Base-by-base conservation (phyloP, 2,329 filamentous ascomycete species). In the Exophiala lecanii-corni region DNA sequence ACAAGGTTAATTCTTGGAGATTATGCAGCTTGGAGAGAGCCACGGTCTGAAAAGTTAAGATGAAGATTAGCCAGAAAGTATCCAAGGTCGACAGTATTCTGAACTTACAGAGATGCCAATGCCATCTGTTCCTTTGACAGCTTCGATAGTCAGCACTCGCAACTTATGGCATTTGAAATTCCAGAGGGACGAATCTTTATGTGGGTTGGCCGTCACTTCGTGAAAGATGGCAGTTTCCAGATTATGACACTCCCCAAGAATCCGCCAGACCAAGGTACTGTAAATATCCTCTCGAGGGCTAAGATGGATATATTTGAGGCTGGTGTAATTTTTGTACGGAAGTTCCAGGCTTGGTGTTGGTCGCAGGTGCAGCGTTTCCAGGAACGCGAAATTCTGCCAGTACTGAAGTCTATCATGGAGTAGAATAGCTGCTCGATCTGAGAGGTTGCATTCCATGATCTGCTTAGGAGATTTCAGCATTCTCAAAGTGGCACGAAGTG, bases 381-480 rank as follows among this genome's bases (percentile, higher is more conserved):
- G 23, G 12, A 12, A 26, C 12, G 6, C 12, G 23, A 33, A 33
- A 32, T 15, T 17, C 13, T 20, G 9, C 7, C 12, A 3, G 12
- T 26, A 26, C 23, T 18, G 28, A 9, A 20, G 9, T 17, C 30
- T 15, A 34, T 15, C 30, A 36, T 20, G n/a, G 17, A 20, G 25
- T 12, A 15, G 20, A 20, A 21, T 7, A 23, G 26, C 39, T 28
- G 16, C n/a, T 26, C 15, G 30, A 34, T 12, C 33, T n/a, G 5
- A 41, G 5, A 19, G 23, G 23, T 26, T 26, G 23, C 12, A 26
- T 6, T 34, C 30, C 13, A 17, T 13, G n/a, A 32, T 13, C 12
- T 34, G 18, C 15, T 34, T 63, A 58, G 12, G 65, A 61, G 32
- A 57, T 59, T 28, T 59, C 52, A 43, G 67, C 58, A 47, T 62